Conservation (phyloP, 108 stramenopile genomes). For the Seminavis robusta region DNA sequence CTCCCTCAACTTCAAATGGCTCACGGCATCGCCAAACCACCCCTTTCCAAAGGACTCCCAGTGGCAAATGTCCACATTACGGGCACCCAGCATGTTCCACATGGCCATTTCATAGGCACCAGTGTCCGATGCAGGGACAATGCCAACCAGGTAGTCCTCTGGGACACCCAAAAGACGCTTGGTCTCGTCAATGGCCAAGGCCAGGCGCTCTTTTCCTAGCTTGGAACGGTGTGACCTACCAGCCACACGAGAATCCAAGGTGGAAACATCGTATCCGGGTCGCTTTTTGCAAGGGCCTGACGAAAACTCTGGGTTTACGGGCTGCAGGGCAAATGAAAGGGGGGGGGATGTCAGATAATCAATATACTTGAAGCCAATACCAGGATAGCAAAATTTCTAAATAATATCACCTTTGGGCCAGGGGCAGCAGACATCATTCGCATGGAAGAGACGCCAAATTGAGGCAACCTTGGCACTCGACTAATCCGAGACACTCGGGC, state of each 20-base stretch:
- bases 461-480: too few species aligned
- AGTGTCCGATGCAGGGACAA: slow-evolving; percentile 99
- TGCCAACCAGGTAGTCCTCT: slow-evolving; percentile 91
- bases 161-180: slow-evolving; percentile 93
- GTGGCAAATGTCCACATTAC: slow-evolving; percentile 95
- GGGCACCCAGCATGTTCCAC: slow-evolving; percentile 97
- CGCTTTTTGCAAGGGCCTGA: slow-evolving; percentile 99
- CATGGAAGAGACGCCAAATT: too few species aligned
- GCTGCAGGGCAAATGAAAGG: slow-evolving; percentile 44
- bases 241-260: slow-evolving; percentile 67
- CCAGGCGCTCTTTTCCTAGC: slow-evolving; percentile 95
- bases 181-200: slow-evolving; percentile 92
- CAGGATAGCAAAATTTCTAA: too few species aligned
- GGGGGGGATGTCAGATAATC: too few species aligned
- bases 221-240: slow-evolving; percentile 98
- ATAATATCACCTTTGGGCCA: too few species aligned
- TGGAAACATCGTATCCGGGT: slow-evolving; percentile 86
- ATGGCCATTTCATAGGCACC: slow-evolving; percentile 99
- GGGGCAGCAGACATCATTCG: too few species aligned
- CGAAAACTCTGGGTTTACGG: slow-evolving; percentile 86
- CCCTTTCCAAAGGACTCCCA: slow-evolving; percentile 99
- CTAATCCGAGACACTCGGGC: too few species aligned
- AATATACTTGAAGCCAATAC: too few species aligned
- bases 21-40: slow-evolving; percentile 92
- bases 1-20: slow-evolving; percentile 90